phyloP scores from a whole-genome alignment of 2,329 filamentous ascomycete genomes.

The Penicillium sp. region DNA sequence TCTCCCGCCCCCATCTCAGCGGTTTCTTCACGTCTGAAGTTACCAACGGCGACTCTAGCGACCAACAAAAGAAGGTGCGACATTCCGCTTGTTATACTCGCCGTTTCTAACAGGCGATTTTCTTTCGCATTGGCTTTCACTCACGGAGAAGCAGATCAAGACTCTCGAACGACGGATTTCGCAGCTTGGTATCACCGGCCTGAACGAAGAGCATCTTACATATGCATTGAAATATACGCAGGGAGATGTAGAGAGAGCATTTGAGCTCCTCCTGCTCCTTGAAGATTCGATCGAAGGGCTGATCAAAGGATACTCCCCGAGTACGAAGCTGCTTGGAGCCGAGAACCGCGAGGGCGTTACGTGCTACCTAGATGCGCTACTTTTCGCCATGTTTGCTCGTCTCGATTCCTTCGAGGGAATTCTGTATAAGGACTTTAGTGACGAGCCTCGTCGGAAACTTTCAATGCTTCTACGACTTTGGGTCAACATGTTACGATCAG shows the following conservation, averaged over 20 bases:
- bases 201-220: conserved; percentile 66
- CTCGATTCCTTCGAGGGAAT: conserved; percentile 92
- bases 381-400: conserved; percentile 95
- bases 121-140: background rate
- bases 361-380: conserved; percentile 89
- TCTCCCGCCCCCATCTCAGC: conserved; percentile 34
- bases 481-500: conserved; percentile 89
- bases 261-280: conserved; percentile 76
- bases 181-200: conserved; percentile 57
- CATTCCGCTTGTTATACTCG: background rate
- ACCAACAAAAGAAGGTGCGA: conserved; percentile 43
- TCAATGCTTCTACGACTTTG: conserved; percentile 82
- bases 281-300: conserved; percentile 82
- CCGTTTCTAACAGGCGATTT: background rate
- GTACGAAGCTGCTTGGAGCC: conserved; percentile 76
- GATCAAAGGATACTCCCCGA: conserved; percentile 74
- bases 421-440: conserved; percentile 77
- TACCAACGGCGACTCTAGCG: conserved; percentile 27
- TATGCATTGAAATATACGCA: conserved; percentile 68
- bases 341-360: conserved; percentile 85
- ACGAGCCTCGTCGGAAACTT: conserved; percentile 73
- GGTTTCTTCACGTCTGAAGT: conserved; percentile 39
- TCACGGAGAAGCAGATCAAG: conserved; percentile 51
- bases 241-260: conserved; percentile 74
- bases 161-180: conserved; percentile 58